These are phyloP conservation scores for Curvularia sp. DNA, from an alignment of 2,329 filamentous ascomycete species.

Conservation along the genomic window DNA sequence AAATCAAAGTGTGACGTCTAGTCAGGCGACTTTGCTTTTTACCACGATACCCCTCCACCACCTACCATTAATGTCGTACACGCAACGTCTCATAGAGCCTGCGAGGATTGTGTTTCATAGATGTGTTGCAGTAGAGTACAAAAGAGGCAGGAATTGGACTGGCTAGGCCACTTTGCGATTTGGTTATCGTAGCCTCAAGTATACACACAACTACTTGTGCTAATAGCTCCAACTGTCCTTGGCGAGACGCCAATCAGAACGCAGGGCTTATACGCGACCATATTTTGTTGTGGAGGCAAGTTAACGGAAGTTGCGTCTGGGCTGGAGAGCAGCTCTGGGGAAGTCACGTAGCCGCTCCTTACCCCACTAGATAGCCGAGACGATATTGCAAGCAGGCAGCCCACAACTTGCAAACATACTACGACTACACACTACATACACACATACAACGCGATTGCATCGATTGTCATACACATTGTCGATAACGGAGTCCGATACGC, in stretches of 20 bases:
- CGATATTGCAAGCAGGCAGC: neutral
- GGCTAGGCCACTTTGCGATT: neutral
- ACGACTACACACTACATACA: neutral
- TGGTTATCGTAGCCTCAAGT: neutral
- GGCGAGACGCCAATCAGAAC: neutral
- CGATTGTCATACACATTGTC: neutral
- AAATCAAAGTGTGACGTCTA: neutral
- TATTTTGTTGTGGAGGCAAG: neutral
- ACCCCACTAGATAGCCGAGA: constrained; percentile 2
- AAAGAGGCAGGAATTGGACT: neutral
- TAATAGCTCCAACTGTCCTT: neutral
- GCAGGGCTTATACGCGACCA: neutral
- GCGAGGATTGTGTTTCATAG: neutral
- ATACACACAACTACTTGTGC: neutral
- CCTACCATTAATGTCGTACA: neutral
- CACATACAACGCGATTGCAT: neutral
- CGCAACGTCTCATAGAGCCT: neutral
- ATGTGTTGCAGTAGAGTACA: neutral
- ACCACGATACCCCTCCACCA: neutral
- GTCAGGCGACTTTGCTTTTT: neutral
- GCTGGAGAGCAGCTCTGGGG: neutral
- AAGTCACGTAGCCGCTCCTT: neutral
- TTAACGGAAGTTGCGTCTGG: neutral
- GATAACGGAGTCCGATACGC: neutral
- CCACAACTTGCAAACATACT: neutral